Conservation (phyloP, 2,329 filamentous ascomycete genomes). For the Aureobasidium sp. region DNA sequence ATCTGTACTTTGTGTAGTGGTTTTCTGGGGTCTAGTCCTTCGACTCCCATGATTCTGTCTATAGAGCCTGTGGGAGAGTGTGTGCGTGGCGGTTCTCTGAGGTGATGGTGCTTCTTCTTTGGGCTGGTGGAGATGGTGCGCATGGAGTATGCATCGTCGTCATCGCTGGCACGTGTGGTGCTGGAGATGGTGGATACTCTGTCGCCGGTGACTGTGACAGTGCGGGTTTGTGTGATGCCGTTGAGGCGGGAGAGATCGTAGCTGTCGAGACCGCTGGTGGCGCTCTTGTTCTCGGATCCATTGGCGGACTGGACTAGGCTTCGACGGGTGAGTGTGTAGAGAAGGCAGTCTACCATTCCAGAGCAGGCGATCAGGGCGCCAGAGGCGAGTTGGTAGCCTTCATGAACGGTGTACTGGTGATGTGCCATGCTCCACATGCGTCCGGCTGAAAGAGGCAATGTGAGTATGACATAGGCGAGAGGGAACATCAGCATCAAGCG, state of each 20-base stretch:
- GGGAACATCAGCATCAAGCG: conserved; percentile 62
- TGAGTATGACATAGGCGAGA: conserved; percentile 62
- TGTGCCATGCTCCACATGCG: conserved; percentile 58
- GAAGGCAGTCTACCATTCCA: conserved; percentile 51
- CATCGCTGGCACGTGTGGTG: not conserved
- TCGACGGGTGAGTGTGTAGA: conserved; percentile 52
- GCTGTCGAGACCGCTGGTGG: conserved; percentile 1
- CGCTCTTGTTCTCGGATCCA: not conserved
- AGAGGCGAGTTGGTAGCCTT: conserved; percentile 42
- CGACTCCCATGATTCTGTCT: conserved; percentile 6
- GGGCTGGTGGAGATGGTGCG: not conserved
- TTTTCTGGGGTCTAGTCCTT: not conserved
- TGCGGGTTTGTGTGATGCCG: conserved; percentile 26
- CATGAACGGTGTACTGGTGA: conserved; percentile 27
- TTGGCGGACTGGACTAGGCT: conserved; percentile 39
- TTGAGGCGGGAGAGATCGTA: conserved; percentile 12
- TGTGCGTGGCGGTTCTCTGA: not conserved
- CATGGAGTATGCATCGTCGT: conserved; percentile 1
- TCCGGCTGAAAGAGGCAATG: conserved; percentile 57
- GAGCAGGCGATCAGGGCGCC: conserved; percentile 53
- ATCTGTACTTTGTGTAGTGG: conserved; percentile 7
- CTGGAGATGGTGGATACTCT: not conserved
- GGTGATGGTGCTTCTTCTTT: not conserved
- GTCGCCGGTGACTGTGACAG: conserved; percentile 20
- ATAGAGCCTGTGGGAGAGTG: not conserved